phyloP scores from a whole-genome alignment of 2,329 filamentous ascomycete genomes.

The Xylariales sp. region DNA sequence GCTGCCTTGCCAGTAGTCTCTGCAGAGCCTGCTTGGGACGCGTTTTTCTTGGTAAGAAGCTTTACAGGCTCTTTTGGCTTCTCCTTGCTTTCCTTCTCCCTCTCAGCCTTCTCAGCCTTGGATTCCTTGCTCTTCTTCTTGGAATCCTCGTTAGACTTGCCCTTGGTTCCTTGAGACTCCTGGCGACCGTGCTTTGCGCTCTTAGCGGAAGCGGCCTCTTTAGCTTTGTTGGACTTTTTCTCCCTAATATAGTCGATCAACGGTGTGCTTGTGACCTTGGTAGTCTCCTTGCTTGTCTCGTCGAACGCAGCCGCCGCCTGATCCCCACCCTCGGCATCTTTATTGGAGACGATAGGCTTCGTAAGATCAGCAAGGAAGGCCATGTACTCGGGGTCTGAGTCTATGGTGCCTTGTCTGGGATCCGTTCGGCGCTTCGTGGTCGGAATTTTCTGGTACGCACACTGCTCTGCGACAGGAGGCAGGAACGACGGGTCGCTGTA shows the following conservation, averaged over 20 bases:
- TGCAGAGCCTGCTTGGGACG: slow-evolving; percentile 41
- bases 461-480: slow-evolving; percentile 75
- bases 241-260: slow-evolving; percentile 86
- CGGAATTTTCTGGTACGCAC: slow-evolving; percentile 79
- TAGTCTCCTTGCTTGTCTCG: slow-evolving; percentile 43
- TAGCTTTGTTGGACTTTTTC: slow-evolving; percentile 67
- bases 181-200: slow-evolving; percentile 52
- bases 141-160: slow-evolving; percentile 44
- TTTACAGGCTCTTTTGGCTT: slow-evolving; percentile 57
- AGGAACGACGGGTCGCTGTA: slow-evolving; percentile 68
- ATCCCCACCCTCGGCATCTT: slow-evolving; percentile 42
- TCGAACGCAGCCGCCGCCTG: slow-evolving; percentile 44
- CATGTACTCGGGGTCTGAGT: slow-evolving; percentile 95
- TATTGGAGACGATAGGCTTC: slow-evolving; percentile 50
- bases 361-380: slow-evolving; percentile 85
- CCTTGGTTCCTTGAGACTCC: slow-evolving; percentile 48
- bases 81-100: slow-evolving; percentile 39
- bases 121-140: slow-evolving; percentile 58
- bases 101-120: slow-evolving; percentile 62
- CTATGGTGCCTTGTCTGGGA: slow-evolving; percentile 86
- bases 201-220: slow-evolving; percentile 19
- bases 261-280: slow-evolving; percentile 75
- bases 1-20: slow-evolving; percentile 43
- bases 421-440: slow-evolving; percentile 71
- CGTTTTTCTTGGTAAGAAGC: slow-evolving; percentile 57